Conservation (phyloP, 73 alveolate species). For the Breviolum minutum region DNA sequence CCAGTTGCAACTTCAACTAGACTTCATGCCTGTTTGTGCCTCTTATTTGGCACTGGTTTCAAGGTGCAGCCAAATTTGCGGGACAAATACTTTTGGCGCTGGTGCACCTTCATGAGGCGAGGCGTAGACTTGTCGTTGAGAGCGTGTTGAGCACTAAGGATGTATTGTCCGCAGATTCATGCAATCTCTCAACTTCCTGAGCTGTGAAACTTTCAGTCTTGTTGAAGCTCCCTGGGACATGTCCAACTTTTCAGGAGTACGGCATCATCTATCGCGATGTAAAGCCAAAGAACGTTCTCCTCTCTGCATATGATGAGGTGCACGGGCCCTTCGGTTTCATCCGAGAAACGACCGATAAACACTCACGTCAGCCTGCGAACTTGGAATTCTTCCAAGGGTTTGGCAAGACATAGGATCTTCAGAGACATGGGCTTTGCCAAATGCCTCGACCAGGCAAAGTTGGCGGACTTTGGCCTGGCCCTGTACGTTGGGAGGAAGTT, state of each 20-base stretch:
- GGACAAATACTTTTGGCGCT: conserved; percentile 80
- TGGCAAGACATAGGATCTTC: background rate
- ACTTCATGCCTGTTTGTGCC: background rate
- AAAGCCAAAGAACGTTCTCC: conserved; percentile 61
- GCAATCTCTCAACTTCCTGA: no score
- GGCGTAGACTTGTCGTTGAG: no score
- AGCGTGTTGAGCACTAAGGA: background rate
- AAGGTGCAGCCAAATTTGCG: conserved; percentile 74
- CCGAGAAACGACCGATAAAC: background rate
- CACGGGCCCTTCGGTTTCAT: background rate
- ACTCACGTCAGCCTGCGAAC: no score
- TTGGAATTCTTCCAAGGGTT: background rate
- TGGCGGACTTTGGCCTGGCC: conserved; percentile 84
- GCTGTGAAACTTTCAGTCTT: no score
- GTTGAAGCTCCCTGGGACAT: no score
- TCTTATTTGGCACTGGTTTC: background rate
- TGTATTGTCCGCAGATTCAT: background rate
- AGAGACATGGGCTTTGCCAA: background rate
- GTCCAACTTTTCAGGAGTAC: background rate
- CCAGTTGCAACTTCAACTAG: background rate
- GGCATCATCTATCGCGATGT: conserved; percentile 89
- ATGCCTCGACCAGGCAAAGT: conserved; percentile 49
- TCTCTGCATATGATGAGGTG: conserved; percentile 68
- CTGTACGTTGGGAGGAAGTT: conserved; percentile 46
- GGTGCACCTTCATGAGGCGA: conserved; percentile 69